Evolutionary conservation across 768 basidiomycete species (phyloP).

Genomic region (Suillus discolor): DNA sequence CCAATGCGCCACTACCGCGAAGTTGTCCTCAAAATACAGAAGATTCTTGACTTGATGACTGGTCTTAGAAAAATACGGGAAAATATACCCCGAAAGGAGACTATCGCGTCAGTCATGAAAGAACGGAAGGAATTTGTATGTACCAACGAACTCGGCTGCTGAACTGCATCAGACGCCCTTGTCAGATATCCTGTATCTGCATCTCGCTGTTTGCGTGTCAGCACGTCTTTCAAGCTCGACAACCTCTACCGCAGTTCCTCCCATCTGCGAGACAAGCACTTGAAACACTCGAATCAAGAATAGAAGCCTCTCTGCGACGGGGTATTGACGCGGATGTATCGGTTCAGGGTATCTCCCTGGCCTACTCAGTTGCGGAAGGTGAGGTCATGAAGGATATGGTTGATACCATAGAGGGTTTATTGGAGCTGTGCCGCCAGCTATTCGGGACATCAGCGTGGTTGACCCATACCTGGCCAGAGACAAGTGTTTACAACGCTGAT

Average conservation of each 20-base stretch:
- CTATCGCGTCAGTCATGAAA: constrained; percentile 38
- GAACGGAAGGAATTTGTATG: constrained; percentile 47
- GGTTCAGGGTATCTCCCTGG: constrained; percentile 37
- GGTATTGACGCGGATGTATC: constrained; percentile 31
- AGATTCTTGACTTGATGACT: constrained; percentile 44
- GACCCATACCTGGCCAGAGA: constrained; percentile 18
- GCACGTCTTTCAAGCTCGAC: constrained; percentile 47
- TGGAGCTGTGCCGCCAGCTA: constrained; percentile 41
- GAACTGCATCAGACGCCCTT: background rate
- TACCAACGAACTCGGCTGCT: background rate
- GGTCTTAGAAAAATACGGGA: constrained; percentile 50
- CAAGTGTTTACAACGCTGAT: background rate
- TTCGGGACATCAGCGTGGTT: constrained; percentile 51
- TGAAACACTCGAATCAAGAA: constrained; percentile 33
- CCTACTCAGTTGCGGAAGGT: constrained; percentile 47
- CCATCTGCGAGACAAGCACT: constrained; percentile 47
- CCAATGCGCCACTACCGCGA: constrained; percentile 47
- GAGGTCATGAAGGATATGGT: constrained; percentile 45
- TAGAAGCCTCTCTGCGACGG: constrained; percentile 35
- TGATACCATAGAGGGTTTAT: constrained; percentile 42
- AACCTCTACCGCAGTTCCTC: constrained; percentile 52
- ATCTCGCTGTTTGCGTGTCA: constrained; percentile 51
- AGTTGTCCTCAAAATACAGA: constrained; percentile 39
- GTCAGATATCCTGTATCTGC: constrained; percentile 46
- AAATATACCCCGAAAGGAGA: constrained; percentile 47